These are phyloP conservation scores for Fusarium pseudonygamai DNA, from an alignment of 2,329 filamentous ascomycete species.

Conservation along the genomic window DNA sequence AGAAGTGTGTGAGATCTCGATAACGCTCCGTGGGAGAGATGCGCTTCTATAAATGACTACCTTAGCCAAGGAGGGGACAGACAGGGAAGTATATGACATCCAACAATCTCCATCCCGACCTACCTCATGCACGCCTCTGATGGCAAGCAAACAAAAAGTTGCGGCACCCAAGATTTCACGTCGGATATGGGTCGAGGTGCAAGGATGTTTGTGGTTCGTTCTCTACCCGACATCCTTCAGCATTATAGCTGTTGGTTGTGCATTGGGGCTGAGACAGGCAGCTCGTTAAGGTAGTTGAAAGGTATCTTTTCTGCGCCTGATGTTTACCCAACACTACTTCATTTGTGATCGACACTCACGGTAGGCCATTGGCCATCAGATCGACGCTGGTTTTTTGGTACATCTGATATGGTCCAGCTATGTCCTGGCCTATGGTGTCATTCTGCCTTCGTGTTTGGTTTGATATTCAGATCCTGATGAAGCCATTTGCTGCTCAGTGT, in stretches of 20 bases:
- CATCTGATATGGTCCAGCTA: background rate
- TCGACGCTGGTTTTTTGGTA: background rate
- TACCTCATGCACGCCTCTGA: constrained; percentile 14
- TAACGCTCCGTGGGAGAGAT: constrained; percentile 38
- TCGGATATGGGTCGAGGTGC: constrained; percentile 24
- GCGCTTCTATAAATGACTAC: constrained; percentile 37
- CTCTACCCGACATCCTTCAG: constrained; percentile 33
- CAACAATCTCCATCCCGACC: background rate
- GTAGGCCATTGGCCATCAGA: constrained; percentile 3
- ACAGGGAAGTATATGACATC: constrained; percentile 1
- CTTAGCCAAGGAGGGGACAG: constrained; percentile 3
- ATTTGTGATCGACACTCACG: background rate
- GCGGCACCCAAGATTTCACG: constrained; percentile 1
- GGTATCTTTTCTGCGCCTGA: constrained; percentile 16
- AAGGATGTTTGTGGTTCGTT: constrained; percentile 31
- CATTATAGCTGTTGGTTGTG: constrained; percentile 43
- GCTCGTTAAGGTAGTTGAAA: background rate
- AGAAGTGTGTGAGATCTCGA: constrained; percentile 34
- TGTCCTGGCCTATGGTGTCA: constrained; percentile 1
- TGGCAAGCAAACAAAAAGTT: constrained; percentile 31
- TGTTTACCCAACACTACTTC: background rate
- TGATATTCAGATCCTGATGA: background rate
- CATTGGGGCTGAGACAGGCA: constrained; percentile 48
- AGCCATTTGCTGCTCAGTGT: constrained; percentile 18
- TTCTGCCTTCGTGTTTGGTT: constrained; percentile 20